Base-by-base conservation (phyloP, 2,329 filamentous ascomycete species). In the Cercospora canescens region DNA sequence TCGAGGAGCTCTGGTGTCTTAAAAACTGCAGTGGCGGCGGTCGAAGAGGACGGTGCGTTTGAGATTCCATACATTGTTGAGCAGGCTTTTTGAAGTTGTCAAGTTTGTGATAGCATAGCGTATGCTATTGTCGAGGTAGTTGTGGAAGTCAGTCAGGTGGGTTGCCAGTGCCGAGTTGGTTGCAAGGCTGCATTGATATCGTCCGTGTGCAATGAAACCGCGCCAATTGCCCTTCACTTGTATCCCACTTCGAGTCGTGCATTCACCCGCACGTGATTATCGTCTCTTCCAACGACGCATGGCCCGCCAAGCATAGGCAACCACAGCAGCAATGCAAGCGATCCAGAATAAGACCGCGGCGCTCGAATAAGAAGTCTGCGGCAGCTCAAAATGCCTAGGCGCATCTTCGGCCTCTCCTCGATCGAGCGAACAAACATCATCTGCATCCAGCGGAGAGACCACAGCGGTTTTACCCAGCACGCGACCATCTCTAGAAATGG, bases 401-500 rank as follows among this genome's bases (percentile, higher is more conserved):
- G 9, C 16, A 34, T 21, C 52, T 6, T 21, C 32, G 12, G 52
- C 1, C n/a, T 18, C 8, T 8, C 28, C n/a, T 2, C 3, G 1
- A 14, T 24, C 3, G 28, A 32, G 2, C 3, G 28, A 18, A n/a
- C 52, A 56, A 9, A 56, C 35, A 1, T 0, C 2, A 2, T 41
- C 57, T 6, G 37, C 2, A 8, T 60, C 57, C 37, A 48, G 21
- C 18, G 56, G 55, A 28, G 14, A 9, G 6, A 60, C 30, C n/a
- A 60, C 54, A 14, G 37, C 52, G 1, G 65, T 62, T 6, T 58
- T 65, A 12, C 35, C 62, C 26, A 67, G 54, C 14, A 67, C 58
- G 11, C 26, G 34, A 1, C 66, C 69, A 12, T 69, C 24, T 11
- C 48, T 55, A 39, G 69, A 69, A n/a, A 71, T 28, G 2, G 69